Evolutionary conservation across 2,329 filamentous ascomycete species (phyloP).

Genomic region (Cryoendolithus antarcticus): DNA sequence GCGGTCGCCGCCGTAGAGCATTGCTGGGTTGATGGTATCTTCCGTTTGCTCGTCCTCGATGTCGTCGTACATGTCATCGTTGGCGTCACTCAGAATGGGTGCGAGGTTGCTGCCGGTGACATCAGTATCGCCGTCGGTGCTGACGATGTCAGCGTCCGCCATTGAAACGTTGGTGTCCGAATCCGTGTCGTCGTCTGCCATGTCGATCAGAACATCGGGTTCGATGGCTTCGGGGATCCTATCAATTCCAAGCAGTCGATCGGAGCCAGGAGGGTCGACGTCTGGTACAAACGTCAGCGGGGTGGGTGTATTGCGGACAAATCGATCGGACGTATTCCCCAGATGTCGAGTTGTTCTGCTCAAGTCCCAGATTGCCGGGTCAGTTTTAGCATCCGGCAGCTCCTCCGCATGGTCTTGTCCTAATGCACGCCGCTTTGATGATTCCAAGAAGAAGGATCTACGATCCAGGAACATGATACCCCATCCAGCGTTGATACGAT

Average conservation of each 20-base stretch:
- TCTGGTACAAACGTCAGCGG: background rate
- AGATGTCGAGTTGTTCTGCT: slow-evolving; percentile 14
- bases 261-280: background rate
- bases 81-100: no score
- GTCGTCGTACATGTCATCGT: slow-evolving; percentile 5
- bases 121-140: no score
- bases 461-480: slow-evolving; percentile 26
- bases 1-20: slow-evolving; percentile 14
- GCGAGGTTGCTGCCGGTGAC: no score
- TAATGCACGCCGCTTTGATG: slow-evolving; percentile 12
- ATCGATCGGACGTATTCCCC: background rate
- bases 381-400: slow-evolving; percentile 9
- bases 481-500: slow-evolving; percentile 25
- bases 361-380: slow-evolving; percentile 19
- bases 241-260: background rate
- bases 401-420: slow-evolving; percentile 12
- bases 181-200: no score
- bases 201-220: background rate
- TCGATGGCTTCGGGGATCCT: background rate
- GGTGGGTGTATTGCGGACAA: no score
- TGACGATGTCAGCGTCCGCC: no score
- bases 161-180: no score
- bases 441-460: slow-evolving; percentile 20
- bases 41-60: slow-evolving; percentile 16
- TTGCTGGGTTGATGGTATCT: slow-evolving; percentile 12